These are phyloP conservation scores for Macrolepiota fuliginosa DNA, from an alignment of 768 basidiomycete genomes.

Conservation along the genomic window DNA sequence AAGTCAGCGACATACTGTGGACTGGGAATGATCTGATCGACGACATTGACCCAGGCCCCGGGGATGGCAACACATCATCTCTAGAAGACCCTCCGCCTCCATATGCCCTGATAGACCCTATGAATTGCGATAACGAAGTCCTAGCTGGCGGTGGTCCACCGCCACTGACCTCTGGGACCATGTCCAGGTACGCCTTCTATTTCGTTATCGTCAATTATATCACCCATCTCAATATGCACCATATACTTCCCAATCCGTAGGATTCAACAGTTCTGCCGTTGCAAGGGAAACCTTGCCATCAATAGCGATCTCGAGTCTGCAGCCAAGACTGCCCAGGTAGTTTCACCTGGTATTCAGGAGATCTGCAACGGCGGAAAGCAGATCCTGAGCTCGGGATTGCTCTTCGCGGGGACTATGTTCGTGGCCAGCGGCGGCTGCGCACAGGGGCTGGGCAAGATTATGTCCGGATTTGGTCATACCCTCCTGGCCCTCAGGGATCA, in stretches of 20 bases:
- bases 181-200: neutral
- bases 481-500: neutral
- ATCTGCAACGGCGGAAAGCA: neutral
- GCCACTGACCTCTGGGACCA: neutral
- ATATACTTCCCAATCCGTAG: neutral
- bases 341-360: neutral
- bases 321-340: too few relatives aligned
- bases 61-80: neutral
- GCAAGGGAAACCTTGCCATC: neutral
- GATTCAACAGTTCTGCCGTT: neutral
- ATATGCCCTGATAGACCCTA: neutral
- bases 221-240: neutral
- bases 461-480: neutral
- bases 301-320: neutral
- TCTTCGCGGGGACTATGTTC: neutral
- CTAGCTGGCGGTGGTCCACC: neutral
- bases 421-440: neutral
- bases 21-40: neutral
- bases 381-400: neutral
- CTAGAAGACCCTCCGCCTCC: slow-evolving; percentile 2
- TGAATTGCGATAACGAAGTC: too few relatives aligned
- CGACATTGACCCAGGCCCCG: neutral
- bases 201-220: neutral
- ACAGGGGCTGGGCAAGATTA: neutral
- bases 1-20: neutral